These are phyloP conservation scores for Edaphochlamys debaryana DNA, from an alignment of 139 green algal genomes.

Conservation along the genomic window DNA sequence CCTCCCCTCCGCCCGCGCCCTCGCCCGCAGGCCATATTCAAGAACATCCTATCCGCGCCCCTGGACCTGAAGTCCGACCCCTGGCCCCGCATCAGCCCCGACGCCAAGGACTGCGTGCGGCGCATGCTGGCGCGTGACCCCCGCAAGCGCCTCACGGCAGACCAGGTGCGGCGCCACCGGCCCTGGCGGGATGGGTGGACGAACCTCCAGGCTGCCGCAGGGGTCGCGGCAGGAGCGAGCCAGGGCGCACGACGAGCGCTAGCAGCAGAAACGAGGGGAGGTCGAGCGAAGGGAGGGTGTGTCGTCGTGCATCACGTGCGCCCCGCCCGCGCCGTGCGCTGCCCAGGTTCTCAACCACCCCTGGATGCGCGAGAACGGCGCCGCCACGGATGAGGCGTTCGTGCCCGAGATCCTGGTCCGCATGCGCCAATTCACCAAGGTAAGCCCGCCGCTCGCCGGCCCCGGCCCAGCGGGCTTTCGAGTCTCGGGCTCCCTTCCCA, in stretches of 20 bases:
- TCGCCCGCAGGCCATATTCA: conserved; percentile 13
- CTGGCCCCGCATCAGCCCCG: conserved; percentile 75
- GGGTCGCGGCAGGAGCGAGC: no score
- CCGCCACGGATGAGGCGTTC: conserved; percentile 78
- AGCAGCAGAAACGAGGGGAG: no score
- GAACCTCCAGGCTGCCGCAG: no score
- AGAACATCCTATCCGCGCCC: conserved; percentile 40
- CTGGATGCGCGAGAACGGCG: conserved; percentile 92
- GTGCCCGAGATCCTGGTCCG: conserved; percentile 79
- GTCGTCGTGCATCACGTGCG: no score
- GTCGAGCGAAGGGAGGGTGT: not conserved
- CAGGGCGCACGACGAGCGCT: no score
- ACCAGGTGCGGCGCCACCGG: conserved; percentile 53
- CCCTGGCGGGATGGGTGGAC: no score
- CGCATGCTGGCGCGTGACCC: conserved; percentile 88
- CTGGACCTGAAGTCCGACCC: conserved; percentile 81
- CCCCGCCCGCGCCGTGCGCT: no score
- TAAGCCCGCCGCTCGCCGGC: not conserved
- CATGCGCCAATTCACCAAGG: conserved; percentile 75
- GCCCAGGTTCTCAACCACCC: conserved; percentile 81
- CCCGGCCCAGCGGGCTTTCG: no score
- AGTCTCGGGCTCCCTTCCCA: no score
- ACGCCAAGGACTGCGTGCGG: conserved; percentile 85
- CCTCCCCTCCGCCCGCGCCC: no score
- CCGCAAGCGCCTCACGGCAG: conserved; percentile 81